Evolutionary conservation across 495 filamentous ascomycete species (phyloP).

Genomic region (Tuber magnatum): DNA sequence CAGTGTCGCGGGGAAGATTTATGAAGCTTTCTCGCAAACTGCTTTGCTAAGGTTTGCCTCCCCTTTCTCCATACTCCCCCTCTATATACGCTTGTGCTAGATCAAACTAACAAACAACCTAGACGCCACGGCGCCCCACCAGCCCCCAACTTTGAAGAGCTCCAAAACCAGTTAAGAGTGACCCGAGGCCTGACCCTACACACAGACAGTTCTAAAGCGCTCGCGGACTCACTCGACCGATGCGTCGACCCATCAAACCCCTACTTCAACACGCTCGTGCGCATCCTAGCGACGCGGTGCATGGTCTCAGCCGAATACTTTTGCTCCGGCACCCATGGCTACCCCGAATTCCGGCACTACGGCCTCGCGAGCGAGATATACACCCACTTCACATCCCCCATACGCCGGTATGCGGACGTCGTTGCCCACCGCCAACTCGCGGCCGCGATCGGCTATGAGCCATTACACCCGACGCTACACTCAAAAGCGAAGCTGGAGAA

Average conservation of each 20-base stretch:
- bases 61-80: background rate
- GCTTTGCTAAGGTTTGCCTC: slow-evolving; percentile 57
- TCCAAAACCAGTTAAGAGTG: slow-evolving; percentile 77
- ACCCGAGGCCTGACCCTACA: slow-evolving; percentile 70
- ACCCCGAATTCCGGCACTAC: slow-evolving; percentile 93
- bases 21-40: slow-evolving; percentile 85
- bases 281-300: slow-evolving; percentile 94
- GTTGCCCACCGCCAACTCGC: slow-evolving; percentile 90
- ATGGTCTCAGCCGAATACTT: slow-evolving; percentile 99
- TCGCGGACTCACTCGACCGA: slow-evolving; percentile 80
- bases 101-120: background rate
- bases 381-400: slow-evolving; percentile 96
- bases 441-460: slow-evolving; percentile 87
- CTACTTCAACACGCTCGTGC: slow-evolving; percentile 96
- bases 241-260: slow-evolving; percentile 78
- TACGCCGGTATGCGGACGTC: slow-evolving; percentile 91
- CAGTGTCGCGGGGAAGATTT: slow-evolving; percentile 78
- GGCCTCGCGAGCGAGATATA: slow-evolving; percentile 93
- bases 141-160: slow-evolving; percentile 90
- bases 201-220: slow-evolving; percentile 76
- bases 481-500: slow-evolving; percentile 76
- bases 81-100: background rate
- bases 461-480: slow-evolving; percentile 64
- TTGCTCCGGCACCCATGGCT: slow-evolving; percentile 81
- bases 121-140: slow-evolving; percentile 87